Conservation (phyloP, 768 basidiomycete genomes). For the Boletus rex-veris region DNA sequence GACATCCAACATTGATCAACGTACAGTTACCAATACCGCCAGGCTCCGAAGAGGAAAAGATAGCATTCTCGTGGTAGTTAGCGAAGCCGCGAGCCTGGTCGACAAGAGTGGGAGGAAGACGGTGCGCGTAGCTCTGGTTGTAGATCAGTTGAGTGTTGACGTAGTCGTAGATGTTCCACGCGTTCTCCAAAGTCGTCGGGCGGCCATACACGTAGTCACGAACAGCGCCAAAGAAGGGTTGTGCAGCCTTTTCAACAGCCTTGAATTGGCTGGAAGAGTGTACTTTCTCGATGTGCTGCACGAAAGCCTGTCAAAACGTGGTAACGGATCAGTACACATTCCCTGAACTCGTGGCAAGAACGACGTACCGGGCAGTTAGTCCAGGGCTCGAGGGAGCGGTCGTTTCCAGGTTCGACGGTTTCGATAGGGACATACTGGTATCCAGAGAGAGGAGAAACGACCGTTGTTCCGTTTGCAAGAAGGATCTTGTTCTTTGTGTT, state of each 20-base stretch:
- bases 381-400: slow-evolving; percentile 83
- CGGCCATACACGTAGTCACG: slow-evolving; percentile 73
- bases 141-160: slow-evolving; percentile 72
- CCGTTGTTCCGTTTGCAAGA: slow-evolving; percentile 72
- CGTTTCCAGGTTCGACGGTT: slow-evolving; percentile 82
- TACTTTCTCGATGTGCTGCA: slow-evolving; percentile 58
- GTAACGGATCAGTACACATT: slow-evolving; percentile 10
- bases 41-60: slow-evolving; percentile 64
- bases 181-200: slow-evolving; percentile 63
- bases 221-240: slow-evolving; percentile 61
- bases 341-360: not conserved
- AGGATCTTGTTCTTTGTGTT: slow-evolving; percentile 64
- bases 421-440: slow-evolving; percentile 89
- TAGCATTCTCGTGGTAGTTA: slow-evolving; percentile 72
- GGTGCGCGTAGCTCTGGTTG: slow-evolving; percentile 78
- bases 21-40: slow-evolving; percentile 74
- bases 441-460: slow-evolving; percentile 72
- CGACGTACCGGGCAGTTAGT: slow-evolving; percentile 51
- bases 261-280: slow-evolving; percentile 67
- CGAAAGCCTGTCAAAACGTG: slow-evolving; percentile 47
- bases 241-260: slow-evolving; percentile 49
- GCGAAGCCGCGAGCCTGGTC: slow-evolving; percentile 74
- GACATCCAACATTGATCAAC: slow-evolving; percentile 27
- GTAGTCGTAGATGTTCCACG: slow-evolving; percentile 79
- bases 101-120: slow-evolving; percentile 73